A percentile compares a stretch with the other conserved stretches of the same genome.
phyloP scores from a whole-genome alignment of 495 filamentous ascomycete species.

The Penicillium silybi region DNA sequence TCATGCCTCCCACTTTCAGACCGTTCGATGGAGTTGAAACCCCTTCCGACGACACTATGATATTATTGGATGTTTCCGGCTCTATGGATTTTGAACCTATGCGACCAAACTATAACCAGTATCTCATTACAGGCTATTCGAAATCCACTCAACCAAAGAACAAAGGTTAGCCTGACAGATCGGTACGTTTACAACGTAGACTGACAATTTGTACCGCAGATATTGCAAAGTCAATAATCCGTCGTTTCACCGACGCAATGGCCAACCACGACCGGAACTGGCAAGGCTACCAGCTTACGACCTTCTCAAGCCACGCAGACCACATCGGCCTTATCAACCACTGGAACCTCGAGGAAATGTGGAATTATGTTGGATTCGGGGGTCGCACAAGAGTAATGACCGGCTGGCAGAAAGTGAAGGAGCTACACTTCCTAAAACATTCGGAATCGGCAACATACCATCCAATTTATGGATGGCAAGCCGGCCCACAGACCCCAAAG shows the following conservation, averaged over 20 bases:
- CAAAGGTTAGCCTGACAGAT: slow-evolving; percentile 27
- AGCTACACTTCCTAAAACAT: slow-evolving; percentile 46
- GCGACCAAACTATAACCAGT: slow-evolving; percentile 39
- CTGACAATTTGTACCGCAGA: slow-evolving; percentile 19
- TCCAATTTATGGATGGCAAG: slow-evolving; percentile 47
- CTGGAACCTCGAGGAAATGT: slow-evolving; percentile 33
- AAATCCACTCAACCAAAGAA: slow-evolving; percentile 42
- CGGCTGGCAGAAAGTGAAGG: slow-evolving; percentile 47
- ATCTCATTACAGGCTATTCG: slow-evolving; percentile 36
- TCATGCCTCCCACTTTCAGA: slow-evolving; percentile 35
- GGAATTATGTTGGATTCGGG: slow-evolving; percentile 32
- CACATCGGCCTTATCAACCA: slow-evolving; percentile 39
- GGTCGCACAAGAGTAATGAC: slow-evolving; percentile 44
- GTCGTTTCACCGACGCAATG: slow-evolving; percentile 43
- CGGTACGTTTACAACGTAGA: too few relatives aligned
- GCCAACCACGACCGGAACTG: slow-evolving; percentile 37
- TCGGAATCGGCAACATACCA: slow-evolving; percentile 43
- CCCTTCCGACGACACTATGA: slow-evolving; percentile 43
- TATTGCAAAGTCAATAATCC: slow-evolving; percentile 39
- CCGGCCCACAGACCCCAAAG: slow-evolving; percentile 42
- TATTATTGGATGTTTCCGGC: slow-evolving; percentile 43
- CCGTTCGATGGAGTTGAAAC: slow-evolving; percentile 30
- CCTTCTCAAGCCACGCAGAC: slow-evolving; percentile 33
- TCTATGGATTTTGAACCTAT: slow-evolving; percentile 44
- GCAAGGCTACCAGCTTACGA: slow-evolving; percentile 39